Base-by-base conservation (phyloP, 2,329 filamentous ascomycete genomes). In the Amesomyces nigricolor region DNA sequence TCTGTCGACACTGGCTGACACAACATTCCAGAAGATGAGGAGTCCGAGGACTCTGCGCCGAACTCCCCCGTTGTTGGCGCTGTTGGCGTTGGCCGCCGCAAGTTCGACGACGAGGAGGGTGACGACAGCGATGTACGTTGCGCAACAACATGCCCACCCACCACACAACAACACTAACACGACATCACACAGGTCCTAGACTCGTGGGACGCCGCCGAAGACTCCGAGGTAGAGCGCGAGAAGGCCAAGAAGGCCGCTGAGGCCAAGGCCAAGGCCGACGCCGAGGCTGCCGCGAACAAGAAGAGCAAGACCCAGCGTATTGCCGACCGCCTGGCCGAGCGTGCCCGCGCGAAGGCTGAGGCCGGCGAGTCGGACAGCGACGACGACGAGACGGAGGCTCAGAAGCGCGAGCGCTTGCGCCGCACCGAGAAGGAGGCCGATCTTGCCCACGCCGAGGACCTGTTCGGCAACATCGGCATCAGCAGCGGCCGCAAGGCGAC, bases 151-250 rank as follows among this genome's bases (percentile, higher is more conserved):
- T 40, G 17, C 43, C 22, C 22, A 6, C 6, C 22, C 30, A 16
- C 35, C 38, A 39, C 11, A n/a, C 13, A 13, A 6, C 17, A 45
- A 30, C 46, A 43, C 49, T 53, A 53, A 57, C 52, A 39, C 19
- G 10, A 46, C 19, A 16, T 16, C 22, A 14, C 43, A 56, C 62
- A 96, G 87, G 89, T 97, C 55, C 82, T 96, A 68, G 94, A 99
- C 58, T 92, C 89, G 35, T 99, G 94, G 94, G 91, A 97, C 67
- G 92, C 89, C 56, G 91, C 89, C 64, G 94, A 97, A 68, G 94
- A 99, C 75, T 96, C 91, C 59, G 94, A 99, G 67, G 92, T 86
- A 65, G 94, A 99, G 78, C 88, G 91, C 66, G 91, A 96, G 74
- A 99, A 97, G 79, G 89, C 83, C 29, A 88, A 88, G 73, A 94